Evolutionary conservation across 257 asterid species (phyloP).

Genomic region (Gentiana dahurica): DNA sequence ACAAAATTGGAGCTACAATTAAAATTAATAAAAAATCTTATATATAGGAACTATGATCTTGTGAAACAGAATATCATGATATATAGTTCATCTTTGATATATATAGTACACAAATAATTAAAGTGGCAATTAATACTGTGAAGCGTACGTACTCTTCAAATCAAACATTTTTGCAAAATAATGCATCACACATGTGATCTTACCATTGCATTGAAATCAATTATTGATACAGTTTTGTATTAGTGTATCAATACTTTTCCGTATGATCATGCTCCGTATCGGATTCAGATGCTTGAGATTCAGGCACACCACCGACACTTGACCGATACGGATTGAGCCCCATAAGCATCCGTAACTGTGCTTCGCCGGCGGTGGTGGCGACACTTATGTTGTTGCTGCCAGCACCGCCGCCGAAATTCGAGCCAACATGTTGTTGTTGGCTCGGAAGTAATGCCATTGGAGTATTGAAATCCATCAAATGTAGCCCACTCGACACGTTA

Average conservation of each 20-base stretch:
- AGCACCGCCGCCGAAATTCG: conserved; percentile 6
- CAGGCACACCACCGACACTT: conserved; percentile 46
- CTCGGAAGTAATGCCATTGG: conserved; percentile 23
- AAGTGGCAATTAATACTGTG: too few relatives aligned
- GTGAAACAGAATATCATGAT: conserved; percentile 2
- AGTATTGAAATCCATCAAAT: conserved; percentile 48
- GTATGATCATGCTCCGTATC: conserved; percentile 45
- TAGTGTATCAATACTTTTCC: too few relatives aligned
- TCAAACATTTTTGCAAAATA: too few relatives aligned
- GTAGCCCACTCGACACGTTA: conserved; percentile 18
- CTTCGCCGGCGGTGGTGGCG: conserved; percentile 42
- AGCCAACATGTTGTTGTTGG: conserved; percentile 36
- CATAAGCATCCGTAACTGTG: conserved; percentile 46
- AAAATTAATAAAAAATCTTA: too few relatives aligned
- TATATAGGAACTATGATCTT: too few relatives aligned
- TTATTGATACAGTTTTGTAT: too few relatives aligned
- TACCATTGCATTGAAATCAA: too few relatives aligned
- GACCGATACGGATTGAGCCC: conserved; percentile 54
- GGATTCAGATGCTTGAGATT: conserved; percentile 72
- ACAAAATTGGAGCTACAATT: conserved; percentile 18
- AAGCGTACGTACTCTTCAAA: too few relatives aligned
- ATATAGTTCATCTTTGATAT: not conserved
- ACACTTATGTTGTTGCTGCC: conserved; percentile 23
- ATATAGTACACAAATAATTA: too few relatives aligned
- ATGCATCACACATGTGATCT: too few relatives aligned